Percentiles rank a stretch among this genome's conserved stretches.
phyloP scores from a whole-genome alignment of 345 rosid genomes.

The Litchi chinensis region DNA sequence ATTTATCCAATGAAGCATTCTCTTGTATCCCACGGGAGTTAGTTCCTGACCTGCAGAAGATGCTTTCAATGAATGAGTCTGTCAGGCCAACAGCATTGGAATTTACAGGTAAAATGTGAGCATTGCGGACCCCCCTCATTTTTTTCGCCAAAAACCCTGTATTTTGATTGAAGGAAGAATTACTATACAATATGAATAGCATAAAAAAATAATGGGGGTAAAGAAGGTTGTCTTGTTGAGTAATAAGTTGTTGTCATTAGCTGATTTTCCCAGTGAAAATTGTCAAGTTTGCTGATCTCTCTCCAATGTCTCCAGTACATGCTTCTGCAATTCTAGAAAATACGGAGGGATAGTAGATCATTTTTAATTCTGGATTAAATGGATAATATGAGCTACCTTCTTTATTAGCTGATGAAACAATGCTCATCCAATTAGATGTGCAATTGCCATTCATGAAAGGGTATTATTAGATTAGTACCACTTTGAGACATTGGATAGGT shows the following conservation, averaged over 20 bases:
- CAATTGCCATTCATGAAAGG: background rate
- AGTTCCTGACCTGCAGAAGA: conserved; percentile 84
- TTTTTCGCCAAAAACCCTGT: background rate
- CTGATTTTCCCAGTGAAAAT: background rate
- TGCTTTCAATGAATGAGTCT: conserved; percentile 87
- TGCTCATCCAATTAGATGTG: background rate
- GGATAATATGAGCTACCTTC: background rate
- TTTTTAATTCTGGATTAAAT: background rate
- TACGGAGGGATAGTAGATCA: background rate
- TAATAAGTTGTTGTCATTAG: background rate
- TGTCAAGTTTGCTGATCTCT: conserved; percentile 7
- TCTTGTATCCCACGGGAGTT: conserved; percentile 81
- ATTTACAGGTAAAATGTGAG: conserved; percentile 69
- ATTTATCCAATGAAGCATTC: conserved; percentile 86
- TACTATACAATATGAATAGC: background rate
- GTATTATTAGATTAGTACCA: background rate
- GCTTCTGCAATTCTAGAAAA: background rate
- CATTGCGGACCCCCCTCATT: conserved; percentile 14
- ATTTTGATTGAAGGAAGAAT: conserved; percentile 2
- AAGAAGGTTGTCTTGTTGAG: background rate
- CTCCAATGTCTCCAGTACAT: background rate
- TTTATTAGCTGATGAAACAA: background rate
- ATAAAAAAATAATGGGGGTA: background rate
- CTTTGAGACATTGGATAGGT: background rate
- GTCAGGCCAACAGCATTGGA: conserved; percentile 86